phyloP scores from a whole-genome alignment of 768 basidiomycete species.

The Pisolithus sp. region DNA sequence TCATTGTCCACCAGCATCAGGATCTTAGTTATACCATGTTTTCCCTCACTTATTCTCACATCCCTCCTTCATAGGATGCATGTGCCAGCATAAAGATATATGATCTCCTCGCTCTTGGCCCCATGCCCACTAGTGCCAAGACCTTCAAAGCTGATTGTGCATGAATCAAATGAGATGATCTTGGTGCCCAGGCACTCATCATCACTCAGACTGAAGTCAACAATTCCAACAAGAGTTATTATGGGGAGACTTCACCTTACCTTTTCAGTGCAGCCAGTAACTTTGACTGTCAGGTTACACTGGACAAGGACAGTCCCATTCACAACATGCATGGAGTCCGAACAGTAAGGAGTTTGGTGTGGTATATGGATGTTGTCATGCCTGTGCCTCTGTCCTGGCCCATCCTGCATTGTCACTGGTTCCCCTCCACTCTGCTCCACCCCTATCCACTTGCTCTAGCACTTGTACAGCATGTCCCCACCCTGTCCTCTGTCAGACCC shows the following conservation, averaged over 20 bases:
- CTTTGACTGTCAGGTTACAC: constrained; percentile 81
- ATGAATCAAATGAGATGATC: constrained; percentile 91
- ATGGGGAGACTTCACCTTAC: constrained; percentile 95
- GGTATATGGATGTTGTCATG: constrained; percentile 96
- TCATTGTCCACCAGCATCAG: constrained; percentile 46
- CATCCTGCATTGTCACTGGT: no score
- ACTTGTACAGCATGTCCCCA: no score
- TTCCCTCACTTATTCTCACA: no score
- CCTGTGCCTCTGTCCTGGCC: no score
- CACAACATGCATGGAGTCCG: constrained; percentile 94
- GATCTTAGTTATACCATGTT: constrained; percentile 32
- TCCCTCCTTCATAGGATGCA: constrained; percentile 48
- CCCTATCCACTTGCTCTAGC: no score
- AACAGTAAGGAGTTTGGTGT: constrained; percentile 96
- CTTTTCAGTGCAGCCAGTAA: constrained; percentile 87
- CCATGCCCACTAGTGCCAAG: constrained; percentile 77
- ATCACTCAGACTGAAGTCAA: constrained; percentile 96
- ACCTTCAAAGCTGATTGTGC: constrained; percentile 91
- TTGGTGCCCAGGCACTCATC: constrained; percentile 90
- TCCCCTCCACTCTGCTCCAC: no score
- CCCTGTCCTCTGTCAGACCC: no score
- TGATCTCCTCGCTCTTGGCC: constrained; percentile 52
- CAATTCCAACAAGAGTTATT: constrained; percentile 95
- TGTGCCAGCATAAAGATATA: constrained; percentile 86
- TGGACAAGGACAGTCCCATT: constrained; percentile 96